Base-by-base conservation (phyloP, 768 basidiomycete genomes). In the Butyriboletus loyo region DNA sequence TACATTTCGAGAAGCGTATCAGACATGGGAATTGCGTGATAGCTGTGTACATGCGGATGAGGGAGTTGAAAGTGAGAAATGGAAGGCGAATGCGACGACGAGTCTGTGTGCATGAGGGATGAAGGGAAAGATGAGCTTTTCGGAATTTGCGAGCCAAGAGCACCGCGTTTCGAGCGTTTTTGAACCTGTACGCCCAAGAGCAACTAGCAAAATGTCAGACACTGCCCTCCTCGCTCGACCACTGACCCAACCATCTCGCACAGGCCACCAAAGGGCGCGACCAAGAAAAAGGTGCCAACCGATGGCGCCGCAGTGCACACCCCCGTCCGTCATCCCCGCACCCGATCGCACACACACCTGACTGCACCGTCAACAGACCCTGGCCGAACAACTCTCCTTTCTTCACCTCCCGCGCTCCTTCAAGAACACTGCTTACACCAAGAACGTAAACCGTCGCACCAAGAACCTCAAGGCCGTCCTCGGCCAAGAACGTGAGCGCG, bases 381-480 rank as follows among this genome's bases (percentile, higher is more conserved):
- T 91, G 41, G 84, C 83, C 10, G 88, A 88, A 59, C 83, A 87
- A 49, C 71, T 90, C 17, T 92, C 89, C 0, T 87, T 86, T 60
- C 72, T 87, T 3, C 80, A 89, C 51, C 69, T 68, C 25, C 84
- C 86, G 0, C 78, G 86, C 1, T 86, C 89, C 0, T 92, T 92
- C 75, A 93, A 93, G 70, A 89, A 85, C 58, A 77, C 81, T 1
- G 66, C 75, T 25, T 88, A 89, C 61, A 75, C 74, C 7, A 89
- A 86, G 70, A 89, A 89, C 59, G 62, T 77, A 7, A 87, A 83
- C 53, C 77, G 89, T 8, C 77, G 89, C 21, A 82, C 87, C 21
- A 91, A 89, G 74, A 89, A 90, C 58, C 65, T 91, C 61, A 93
- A 92, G 70, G 77, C 83, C 3, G 84, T 93, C 2, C 74, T 93